Conservation (phyloP, 2,329 filamentous ascomycete genomes). For the Cytospora schulzeri region DNA sequence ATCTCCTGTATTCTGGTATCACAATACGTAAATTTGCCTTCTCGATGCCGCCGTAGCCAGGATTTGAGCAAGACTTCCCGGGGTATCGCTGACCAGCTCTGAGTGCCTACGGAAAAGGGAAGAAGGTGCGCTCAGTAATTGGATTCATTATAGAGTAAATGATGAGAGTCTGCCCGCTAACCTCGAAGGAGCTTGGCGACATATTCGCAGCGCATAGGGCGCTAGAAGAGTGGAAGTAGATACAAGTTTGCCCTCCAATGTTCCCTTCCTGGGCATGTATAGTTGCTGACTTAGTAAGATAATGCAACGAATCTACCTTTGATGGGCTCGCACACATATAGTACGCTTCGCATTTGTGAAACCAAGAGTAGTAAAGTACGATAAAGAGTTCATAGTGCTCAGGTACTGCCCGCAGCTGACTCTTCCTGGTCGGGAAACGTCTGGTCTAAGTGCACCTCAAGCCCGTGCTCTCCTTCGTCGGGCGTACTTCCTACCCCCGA, state of each 20-base stretch:
- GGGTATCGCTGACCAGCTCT: neutral
- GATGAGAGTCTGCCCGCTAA: too few species aligned
- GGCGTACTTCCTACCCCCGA: conserved; percentile 7
- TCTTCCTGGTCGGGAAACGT: conserved; percentile 38
- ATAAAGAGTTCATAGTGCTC: neutral
- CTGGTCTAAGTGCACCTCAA: conserved; percentile 15
- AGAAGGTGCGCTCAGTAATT: neutral
- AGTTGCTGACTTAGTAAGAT: too few species aligned
- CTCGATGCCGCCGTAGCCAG: neutral
- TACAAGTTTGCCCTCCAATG: too few species aligned
- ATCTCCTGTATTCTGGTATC: too few species aligned
- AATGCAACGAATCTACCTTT: too few species aligned
- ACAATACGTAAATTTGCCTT: neutral
- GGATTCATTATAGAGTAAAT: too few species aligned
- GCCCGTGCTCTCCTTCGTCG: conserved; percentile 3
- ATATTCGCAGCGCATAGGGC: too few species aligned
- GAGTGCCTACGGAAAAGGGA: neutral
- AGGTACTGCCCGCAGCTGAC: neutral
- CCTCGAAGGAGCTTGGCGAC: too few species aligned
- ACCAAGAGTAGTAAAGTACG: neutral
- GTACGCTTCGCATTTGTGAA: neutral
- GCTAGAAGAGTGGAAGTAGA: too few species aligned
- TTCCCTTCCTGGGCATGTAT: too few species aligned
- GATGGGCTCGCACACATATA: neutral
- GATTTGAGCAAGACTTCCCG: neutral